Evolutionary conservation across 2,329 filamentous ascomycete genomes (phyloP).

Genomic region (Epichloe gansuensis): DNA sequence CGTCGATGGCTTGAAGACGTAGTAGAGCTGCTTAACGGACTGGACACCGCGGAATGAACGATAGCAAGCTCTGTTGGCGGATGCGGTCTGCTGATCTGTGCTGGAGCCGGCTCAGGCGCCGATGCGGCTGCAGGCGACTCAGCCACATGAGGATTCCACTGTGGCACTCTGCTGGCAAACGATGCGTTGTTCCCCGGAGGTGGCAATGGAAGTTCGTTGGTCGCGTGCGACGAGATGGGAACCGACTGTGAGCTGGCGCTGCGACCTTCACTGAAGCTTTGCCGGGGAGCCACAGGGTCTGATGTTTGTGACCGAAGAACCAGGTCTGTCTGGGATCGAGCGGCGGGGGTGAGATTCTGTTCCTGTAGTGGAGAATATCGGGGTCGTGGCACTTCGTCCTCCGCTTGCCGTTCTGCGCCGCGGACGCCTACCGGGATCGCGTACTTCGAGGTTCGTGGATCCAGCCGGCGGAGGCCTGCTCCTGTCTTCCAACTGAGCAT

Average conservation of each 20-base stretch:
- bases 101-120: slow-evolving; percentile 11
- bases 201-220: slow-evolving; percentile 11
- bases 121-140: slow-evolving; percentile 2
- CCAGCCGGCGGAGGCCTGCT: slow-evolving; percentile 35
- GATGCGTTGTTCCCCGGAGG: slow-evolving; percentile 17
- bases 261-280: slow-evolving; percentile 29
- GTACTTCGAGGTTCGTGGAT: slow-evolving; percentile 19
- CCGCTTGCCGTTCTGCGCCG: slow-evolving; percentile 42
- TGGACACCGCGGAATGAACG: slow-evolving; percentile 20
- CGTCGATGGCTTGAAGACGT: slow-evolving; percentile 24
- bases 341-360: slow-evolving; percentile 34
- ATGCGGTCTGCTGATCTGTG: slow-evolving; percentile 15
- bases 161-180: slow-evolving; percentile 25
- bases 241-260: slow-evolving; percentile 28
- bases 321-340: slow-evolving; percentile 56
- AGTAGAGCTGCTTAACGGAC: slow-evolving; percentile 20
- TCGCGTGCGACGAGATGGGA: slow-evolving; percentile 12
- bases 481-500: slow-evolving; percentile 32
- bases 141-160: slow-evolving; percentile 11
- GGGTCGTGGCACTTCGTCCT: slow-evolving; percentile 41
- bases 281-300: slow-evolving; percentile 25
- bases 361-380: slow-evolving; percentile 28
- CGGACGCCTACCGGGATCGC: slow-evolving; percentile 17
- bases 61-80: slow-evolving; percentile 30
- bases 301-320: slow-evolving; percentile 28